A percentile compares a stretch with the other conserved stretches of the same genome.
Conservation (phyloP, 345 rosid species). For the Sapria himalayana region DNA sequence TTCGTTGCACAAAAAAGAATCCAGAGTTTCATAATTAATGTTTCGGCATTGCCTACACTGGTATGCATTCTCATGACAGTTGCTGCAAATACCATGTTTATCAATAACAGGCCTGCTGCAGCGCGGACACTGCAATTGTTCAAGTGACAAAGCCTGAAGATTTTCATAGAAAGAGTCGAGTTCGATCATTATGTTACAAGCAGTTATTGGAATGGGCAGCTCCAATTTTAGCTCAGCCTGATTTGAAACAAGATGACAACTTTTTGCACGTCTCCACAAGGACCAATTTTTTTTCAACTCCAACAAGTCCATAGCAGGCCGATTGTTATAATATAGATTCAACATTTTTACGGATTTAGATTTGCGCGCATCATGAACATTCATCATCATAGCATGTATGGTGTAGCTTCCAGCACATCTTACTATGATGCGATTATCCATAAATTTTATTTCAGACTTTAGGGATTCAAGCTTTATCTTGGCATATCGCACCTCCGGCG, state of each 20-base stretch:
- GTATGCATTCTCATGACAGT: constrained; percentile 98
- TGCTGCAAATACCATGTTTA: constrained; percentile 91
- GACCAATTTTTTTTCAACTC: constrained; percentile 97
- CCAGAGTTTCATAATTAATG: constrained; percentile 87
- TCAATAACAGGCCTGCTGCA: constrained; percentile 93
- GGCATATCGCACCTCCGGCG: constrained; percentile 96
- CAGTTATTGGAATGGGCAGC: constrained; percentile 93
- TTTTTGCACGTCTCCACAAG: constrained; percentile 96
- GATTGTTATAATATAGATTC: constrained; percentile 87
- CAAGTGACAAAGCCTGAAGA: constrained; percentile 96
- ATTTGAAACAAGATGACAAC: constrained; percentile 91
- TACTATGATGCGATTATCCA: constrained; percentile 91
- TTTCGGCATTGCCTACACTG: constrained; percentile 99
- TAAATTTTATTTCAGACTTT: constrained; percentile 95
- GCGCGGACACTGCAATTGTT: constrained; percentile 96
- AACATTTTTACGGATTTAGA: constrained; percentile 94
- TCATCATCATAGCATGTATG: constrained; percentile 90
- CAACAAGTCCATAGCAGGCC: constrained; percentile 86
- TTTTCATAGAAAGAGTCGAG: constrained; percentile 97
- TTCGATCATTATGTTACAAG: constrained; percentile 98
- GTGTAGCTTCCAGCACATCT: constrained; percentile 98
- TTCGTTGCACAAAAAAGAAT: constrained; percentile 95
- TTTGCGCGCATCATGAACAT: constrained; percentile 95
- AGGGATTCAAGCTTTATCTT: constrained; percentile 94
- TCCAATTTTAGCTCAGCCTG: constrained; percentile 96